These are phyloP conservation scores for Neurospora sp. DNA, from an alignment of 495 filamentous ascomycete genomes.

Conservation along the genomic window DNA sequence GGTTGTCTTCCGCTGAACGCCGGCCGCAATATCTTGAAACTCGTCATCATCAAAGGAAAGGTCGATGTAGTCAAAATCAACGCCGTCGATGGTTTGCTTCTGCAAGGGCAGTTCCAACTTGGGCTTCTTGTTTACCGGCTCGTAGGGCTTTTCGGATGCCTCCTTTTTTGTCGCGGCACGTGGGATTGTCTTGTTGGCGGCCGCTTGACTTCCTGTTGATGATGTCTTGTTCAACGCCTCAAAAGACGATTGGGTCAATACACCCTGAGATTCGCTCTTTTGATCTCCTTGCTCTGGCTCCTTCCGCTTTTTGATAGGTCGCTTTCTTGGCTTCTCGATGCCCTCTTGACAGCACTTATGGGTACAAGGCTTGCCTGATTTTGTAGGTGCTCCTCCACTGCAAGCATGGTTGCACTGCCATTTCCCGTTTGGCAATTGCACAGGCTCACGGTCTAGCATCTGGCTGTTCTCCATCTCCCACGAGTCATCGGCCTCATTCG, in stretches of 20 bases:
- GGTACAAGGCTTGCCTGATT: conserved; percentile 34
- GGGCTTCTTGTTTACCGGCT: not conserved
- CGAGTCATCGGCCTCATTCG: conserved; percentile 11
- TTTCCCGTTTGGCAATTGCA: conserved; percentile 66
- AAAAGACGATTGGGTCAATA: not conserved
- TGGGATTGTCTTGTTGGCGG: not conserved
- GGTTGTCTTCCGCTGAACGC: not conserved
- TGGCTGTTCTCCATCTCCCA: conserved; percentile 13
- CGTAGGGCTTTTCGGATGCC: not conserved
- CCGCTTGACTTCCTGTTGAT: not conserved
- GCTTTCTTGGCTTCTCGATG: conserved; percentile 64
- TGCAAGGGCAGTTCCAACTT: not conserved
- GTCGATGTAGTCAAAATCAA: conserved; percentile 30
- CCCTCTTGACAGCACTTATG: conserved; percentile 89
- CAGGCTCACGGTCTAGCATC: conserved; percentile 28
- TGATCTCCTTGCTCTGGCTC: not conserved
- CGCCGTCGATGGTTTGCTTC: conserved; percentile 1
- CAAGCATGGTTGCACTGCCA: conserved; percentile 82
- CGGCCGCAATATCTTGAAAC: not conserved
- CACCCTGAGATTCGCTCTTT: not conserved
- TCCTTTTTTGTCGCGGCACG: not conserved
- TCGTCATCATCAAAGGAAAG: conserved; percentile 17
- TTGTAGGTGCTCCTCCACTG: conserved; percentile 58
- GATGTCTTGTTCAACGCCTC: not conserved
- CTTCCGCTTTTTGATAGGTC: conserved; percentile 25